Percentiles rank a stretch among this genome's conserved stretches.
Conservation (phyloP, 192 early-diverging fungal species). For the Ambispora gerdemannii region DNA sequence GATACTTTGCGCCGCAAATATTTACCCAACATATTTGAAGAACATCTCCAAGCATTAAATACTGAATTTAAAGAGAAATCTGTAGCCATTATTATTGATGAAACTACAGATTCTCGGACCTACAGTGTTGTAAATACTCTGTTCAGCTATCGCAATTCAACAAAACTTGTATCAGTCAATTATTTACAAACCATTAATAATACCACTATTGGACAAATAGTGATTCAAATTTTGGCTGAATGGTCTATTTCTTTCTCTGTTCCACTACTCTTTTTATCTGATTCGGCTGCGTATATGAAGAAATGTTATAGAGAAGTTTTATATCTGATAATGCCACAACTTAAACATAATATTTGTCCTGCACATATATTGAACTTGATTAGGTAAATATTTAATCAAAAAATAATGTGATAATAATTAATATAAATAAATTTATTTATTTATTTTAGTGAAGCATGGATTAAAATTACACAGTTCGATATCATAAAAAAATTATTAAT, state of each 20-base stretch:
- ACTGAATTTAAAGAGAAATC: background rate
- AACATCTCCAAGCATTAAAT: constrained; percentile 8
- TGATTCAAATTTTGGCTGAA: constrained; percentile 11
- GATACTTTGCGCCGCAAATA: constrained; percentile 1
- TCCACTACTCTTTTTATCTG: constrained; percentile 5
- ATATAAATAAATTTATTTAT: no score
- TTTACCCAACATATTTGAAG: background rate
- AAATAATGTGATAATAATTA: no score
- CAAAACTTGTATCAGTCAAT: no score
- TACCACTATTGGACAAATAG: constrained; percentile 1
- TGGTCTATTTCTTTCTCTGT: constrained; percentile 5
- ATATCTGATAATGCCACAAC: background rate
- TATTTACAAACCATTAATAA: background rate
- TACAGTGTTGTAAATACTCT: constrained; percentile 1
- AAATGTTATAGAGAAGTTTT: background rate
- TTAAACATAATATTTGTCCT: background rate
- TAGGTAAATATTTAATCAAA: no score
- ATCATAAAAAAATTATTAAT: background rate
- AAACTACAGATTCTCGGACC: background rate
- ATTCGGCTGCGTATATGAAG: background rate
- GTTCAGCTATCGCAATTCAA: no score
- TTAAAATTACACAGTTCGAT: background rate
- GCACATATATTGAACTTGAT: no score
- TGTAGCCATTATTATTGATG: no score
- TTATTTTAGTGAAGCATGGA: no score